Percentiles rank a stretch among this genome's conserved stretches.
Conservation (phyloP, 129 eudicot genomes). For the Solidago caesia region DNA sequence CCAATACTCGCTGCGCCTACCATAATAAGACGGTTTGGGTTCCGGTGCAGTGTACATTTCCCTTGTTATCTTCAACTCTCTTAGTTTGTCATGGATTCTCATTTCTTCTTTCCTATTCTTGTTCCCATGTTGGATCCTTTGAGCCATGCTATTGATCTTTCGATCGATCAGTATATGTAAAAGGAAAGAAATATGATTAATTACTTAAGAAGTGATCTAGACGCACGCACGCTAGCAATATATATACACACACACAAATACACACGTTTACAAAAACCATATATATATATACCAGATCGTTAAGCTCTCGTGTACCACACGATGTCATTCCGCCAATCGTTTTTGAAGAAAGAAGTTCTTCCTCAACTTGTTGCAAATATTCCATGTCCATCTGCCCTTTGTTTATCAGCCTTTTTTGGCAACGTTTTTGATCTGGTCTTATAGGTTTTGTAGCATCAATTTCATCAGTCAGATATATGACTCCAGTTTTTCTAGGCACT, state of each 20-base stretch:
- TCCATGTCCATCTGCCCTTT: slow-evolving; percentile 17
- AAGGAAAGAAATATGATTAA: not conserved
- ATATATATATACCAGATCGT: slow-evolving; percentile 2
- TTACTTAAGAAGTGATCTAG: no score
- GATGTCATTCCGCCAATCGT: not conserved
- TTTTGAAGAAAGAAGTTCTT: slow-evolving; percentile 17
- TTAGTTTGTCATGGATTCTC: slow-evolving; percentile 14
- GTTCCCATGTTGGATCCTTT: slow-evolving; percentile 23
- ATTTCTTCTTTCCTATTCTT: slow-evolving; percentile 13
- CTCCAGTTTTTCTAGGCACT: not conserved
- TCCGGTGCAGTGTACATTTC: slow-evolving; percentile 4
- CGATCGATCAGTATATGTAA: not conserved
- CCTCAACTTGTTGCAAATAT: slow-evolving; percentile 24
- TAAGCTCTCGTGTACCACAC: not conserved
- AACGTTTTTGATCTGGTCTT: slow-evolving; percentile 19
- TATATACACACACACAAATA: not conserved
- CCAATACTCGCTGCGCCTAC: not conserved
- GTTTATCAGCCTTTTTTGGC: slow-evolving; percentile 16
- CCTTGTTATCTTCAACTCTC: not conserved
- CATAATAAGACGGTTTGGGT: slow-evolving; percentile 1
- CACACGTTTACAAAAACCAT: not conserved
- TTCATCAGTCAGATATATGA: not conserved
- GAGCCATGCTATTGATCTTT: slow-evolving; percentile 21
- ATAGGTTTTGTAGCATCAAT: not conserved
- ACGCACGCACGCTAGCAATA: not conserved